Base-by-base conservation (phyloP, 345 rosid genomes). In the Citrus sinensis region DNA sequence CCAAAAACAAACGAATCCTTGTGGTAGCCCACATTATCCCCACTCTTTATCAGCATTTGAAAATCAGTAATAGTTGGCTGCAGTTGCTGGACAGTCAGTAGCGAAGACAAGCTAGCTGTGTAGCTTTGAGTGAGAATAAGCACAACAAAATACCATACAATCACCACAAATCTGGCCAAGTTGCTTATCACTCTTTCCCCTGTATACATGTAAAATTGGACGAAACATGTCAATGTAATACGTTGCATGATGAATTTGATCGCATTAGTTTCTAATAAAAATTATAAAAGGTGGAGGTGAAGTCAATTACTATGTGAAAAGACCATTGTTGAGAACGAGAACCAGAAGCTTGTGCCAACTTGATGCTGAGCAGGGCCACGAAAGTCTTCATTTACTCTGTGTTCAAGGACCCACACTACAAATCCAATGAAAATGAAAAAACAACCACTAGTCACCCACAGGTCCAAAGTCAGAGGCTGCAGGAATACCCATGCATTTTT, bases 341-440 rank as follows among this genome's bases (percentile, higher is more conserved):
- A 94, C 93, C 94, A 92, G 65, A 92, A 16, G 76, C 87, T 80
- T 0, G 90, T 86, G 49, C 92, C 88, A 9, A 76, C 80, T 80
- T 91, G 94, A 74, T 88, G 61, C 0, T 42, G 30, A 67, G 74
- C 59, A 2, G 90, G 90, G 19, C 97, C 98, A 0, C 81, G 75
- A n/a, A 93, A 93, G 49, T 92, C 98, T 60, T 85, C 79, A 64
- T 92, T 93, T 10, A 90, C 78, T 67, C 89, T 82, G 29, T 91
- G 94, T 68, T 95, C 94, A 32, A 95, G 89, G 11, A 88, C 70
- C 98, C 98, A 93, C 7, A 95, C 84, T 1, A 84, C 85, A 19
- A 88, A 87, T 24, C 91, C 97, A 35, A 89, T 88, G 73, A 84
- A 78, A 6, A 93, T 30, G 35, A 90, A 92, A 76, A 88, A 92